Evolutionary conservation across 805 yeast genomes (phyloP), one percentile per base, ranked within the genome.

Genomic region (Cyberlindnera amylophila): DNA sequence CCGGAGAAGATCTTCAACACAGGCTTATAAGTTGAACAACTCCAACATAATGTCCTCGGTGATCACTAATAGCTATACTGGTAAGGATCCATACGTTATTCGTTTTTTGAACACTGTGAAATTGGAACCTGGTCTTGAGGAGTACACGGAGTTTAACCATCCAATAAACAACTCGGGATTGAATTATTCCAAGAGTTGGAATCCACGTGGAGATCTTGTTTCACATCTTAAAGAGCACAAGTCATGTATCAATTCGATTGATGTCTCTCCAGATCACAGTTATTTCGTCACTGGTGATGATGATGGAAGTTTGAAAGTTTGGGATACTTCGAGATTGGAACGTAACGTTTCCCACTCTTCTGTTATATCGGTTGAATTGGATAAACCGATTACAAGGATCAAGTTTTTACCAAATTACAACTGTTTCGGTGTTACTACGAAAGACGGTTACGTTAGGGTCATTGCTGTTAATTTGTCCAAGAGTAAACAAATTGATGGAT

Each of bases 231-330:
- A 75, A 31, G 87, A 84, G 33, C 88, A 82, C 53, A 65, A 65
- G n/a, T 69, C 77, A 38, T 54, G 78, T 2, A 67, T 89, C n/a
- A 78, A 71, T 17, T 64, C 81, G 21, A 57, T 88, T 8, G 75
- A 71, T 1, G 73, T 77, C 0, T 72, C 86, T 5, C 80, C 83
- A 0, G 80, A 82, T 23, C 72, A 78, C 13, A 74, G 75, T 18
- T 82, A 77, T 49, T 80, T 91, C 49, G 65, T 88, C 3, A 81
- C 93, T 2, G 96, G 89, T 2, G 86, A 93, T 7, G 84, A 81
- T 36, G 73, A 74, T 23, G 96, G 97, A 0, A 57, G 66, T 2
- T 54, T 93, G 31, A 82, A 79, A 49, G 62, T 91, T 0, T 93
- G 97, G 97, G 95, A 87, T 55, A 62, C 81, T 1, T 54, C 65